Conservation (phyloP, 192 early-diverging fungal species). For the Linnemannia schmuckeri region DNA sequence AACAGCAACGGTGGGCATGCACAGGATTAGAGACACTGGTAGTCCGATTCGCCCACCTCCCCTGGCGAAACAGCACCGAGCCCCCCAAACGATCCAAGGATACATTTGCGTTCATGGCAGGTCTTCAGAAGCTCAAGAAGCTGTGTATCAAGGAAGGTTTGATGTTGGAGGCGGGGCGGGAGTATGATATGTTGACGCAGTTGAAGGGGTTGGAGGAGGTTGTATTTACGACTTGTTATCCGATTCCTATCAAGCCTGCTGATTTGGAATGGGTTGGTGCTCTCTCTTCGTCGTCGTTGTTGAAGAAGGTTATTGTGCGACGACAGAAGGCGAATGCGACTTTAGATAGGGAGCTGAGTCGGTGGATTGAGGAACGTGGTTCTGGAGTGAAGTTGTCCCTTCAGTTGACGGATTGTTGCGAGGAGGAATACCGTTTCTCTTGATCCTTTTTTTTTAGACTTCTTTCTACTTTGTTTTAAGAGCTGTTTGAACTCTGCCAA, state of each 20-base stretch:
- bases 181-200: slow-evolving; percentile 30
- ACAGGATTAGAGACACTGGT: slow-evolving; percentile 27
- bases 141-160: slow-evolving; percentile 52
- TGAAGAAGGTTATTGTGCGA: slow-evolving; percentile 33
- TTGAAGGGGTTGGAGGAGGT: slow-evolving; percentile 27
- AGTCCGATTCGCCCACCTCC: slow-evolving; percentile 35
- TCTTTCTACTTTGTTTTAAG: neutral
- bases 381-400: slow-evolving; percentile 14
- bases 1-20: slow-evolving; percentile 32
- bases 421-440: slow-evolving; percentile 38
- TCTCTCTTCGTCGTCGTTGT: too few relatives aligned
- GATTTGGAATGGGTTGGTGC: slow-evolving; percentile 18
- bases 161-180: slow-evolving; percentile 41
- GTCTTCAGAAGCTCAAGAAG: slow-evolving; percentile 23
- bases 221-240: slow-evolving; percentile 49
- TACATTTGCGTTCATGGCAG: slow-evolving; percentile 28
- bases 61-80: slow-evolving; percentile 38
- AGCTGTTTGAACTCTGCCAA: too few relatives aligned
- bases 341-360: slow-evolving; percentile 18
- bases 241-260: slow-evolving; percentile 43
- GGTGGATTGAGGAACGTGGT: slow-evolving; percentile 19
- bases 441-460: neutral
- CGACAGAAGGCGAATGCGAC: slow-evolving; percentile 27
- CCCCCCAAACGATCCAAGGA: slow-evolving; percentile 37
- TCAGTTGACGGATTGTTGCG: slow-evolving; percentile 43